Evolutionary conservation across 257 asterid genomes (phyloP).

Genomic region (Scutellaria baicalensis): DNA sequence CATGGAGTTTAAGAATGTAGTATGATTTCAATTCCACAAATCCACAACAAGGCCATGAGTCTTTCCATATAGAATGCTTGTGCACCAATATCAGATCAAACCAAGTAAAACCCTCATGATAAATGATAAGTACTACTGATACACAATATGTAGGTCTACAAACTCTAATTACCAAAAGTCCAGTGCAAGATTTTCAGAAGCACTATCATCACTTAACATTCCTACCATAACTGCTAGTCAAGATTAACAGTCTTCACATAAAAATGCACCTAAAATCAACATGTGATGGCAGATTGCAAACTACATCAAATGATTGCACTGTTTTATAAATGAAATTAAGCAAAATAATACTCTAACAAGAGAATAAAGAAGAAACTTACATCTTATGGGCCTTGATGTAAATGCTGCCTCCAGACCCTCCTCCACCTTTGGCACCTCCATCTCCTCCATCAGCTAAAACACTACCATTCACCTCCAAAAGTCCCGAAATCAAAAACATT

Average conservation of each 20-base stretch:
- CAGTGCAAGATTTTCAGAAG: not conserved
- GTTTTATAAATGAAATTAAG: not conserved
- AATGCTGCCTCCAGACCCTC: conserved; percentile 99
- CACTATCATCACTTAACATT: not conserved
- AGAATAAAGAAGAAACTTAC: conserved; percentile 37
- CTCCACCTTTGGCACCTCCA: conserved; percentile 88
- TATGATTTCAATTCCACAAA: not conserved
- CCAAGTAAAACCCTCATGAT: not conserved
- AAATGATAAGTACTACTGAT: not conserved
- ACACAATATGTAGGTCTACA: not conserved
- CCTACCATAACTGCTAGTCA: not conserved
- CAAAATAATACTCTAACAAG: not conserved
- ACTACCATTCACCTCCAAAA: conserved; percentile 79
- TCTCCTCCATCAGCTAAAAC: conserved; percentile 89
- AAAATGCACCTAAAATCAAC: not conserved
- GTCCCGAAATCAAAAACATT: conserved; percentile 28
- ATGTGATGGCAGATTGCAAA: not conserved
- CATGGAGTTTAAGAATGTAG: not conserved
- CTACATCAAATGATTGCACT: not conserved
- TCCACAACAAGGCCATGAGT: not conserved
- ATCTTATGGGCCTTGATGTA: conserved; percentile 69
- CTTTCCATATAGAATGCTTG: not conserved
- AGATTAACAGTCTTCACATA: not conserved
- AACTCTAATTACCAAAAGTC: not conserved
- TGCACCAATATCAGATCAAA: not conserved